These are phyloP conservation scores for Evansstolkia leycettana DNA, from an alignment of 495 filamentous ascomycete genomes.

Conservation along the genomic window DNA sequence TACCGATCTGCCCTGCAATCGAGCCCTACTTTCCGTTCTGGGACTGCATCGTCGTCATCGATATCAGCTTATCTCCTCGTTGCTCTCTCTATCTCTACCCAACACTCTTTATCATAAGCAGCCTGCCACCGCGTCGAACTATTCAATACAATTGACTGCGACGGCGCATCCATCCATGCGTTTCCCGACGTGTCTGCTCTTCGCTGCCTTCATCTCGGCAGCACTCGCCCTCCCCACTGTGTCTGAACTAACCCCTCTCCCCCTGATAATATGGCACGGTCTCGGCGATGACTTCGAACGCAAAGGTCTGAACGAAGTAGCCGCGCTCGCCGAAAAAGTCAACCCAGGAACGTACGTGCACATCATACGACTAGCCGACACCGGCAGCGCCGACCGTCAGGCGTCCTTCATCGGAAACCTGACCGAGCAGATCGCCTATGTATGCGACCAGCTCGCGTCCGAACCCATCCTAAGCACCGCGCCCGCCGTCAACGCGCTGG, in stretches of 20 bases:
- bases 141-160: too few species aligned
- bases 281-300: slow-evolving; percentile 57
- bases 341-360: slow-evolving; percentile 81
- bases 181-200: not conserved
- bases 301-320: slow-evolving; percentile 59
- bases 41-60: too few species aligned
- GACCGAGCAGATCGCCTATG: slow-evolving; percentile 61
- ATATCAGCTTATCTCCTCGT: too few species aligned
- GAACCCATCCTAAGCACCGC: slow-evolving; percentile 72
- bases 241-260: slow-evolving; percentile 42
- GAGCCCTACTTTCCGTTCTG: too few species aligned
- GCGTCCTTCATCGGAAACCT: slow-evolving; percentile 89
- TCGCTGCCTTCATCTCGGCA: slow-evolving; percentile 6
- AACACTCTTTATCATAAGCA: too few species aligned
- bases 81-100: too few species aligned
- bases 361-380: slow-evolving; percentile 61
- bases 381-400: slow-evolving; percentile 53
- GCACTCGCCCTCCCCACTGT: slow-evolving; percentile 2
- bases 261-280: slow-evolving; percentile 91
- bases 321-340: slow-evolving; percentile 49
- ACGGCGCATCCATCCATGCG: not conserved
- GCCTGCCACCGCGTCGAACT: too few species aligned
- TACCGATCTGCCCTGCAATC: too few species aligned
- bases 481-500: slow-evolving; percentile 76
- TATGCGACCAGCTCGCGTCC: slow-evolving; percentile 66